Base-by-base conservation (phyloP, 1,284 basidiomycete genomes). In the Grifola frondosa region DNA sequence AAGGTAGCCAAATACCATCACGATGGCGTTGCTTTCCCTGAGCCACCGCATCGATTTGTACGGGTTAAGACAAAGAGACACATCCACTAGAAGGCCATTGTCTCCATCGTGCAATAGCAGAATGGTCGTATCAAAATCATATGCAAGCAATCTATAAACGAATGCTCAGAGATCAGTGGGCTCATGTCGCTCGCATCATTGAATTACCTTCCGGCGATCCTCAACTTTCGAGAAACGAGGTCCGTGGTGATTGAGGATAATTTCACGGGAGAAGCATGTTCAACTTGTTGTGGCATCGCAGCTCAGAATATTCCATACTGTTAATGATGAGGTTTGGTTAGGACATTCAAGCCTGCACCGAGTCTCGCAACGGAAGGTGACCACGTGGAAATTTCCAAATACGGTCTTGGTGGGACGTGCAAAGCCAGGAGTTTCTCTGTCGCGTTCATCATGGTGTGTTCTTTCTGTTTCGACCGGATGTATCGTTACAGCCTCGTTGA, bases 1-100 rank as follows among this genome's bases (percentile, higher is more conserved):
- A 39, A 83, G 61, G 58, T 80, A 69, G 19, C 81, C 81, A 37
- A 83, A 59, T 15, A 71, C 72, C 63, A 75, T 73, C 28, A 81
- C 62, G 25, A 66, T 67, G 46, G 67, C 62, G 50, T 77, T 67
- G n/a, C 65, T 67, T 48, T 83, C 78, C 39, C 67, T 61, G 25
- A 72, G 65, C 81, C 81, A 84, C 20, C 54, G 52, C 11, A 47
- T 39, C 5, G 53, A 37, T 31, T 39, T 52, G 38, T 49, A 64
- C 13, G 61, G 52, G 52, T 70, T 69, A 25, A 82, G 49, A 44
- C 75, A 78, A 13, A 79, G 66, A 26, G 71, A 66, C 9, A 70
- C 69, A 55, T 84, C 80, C 11, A 82, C 71, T 10, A 81, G 62
- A 29, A 84, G 56, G 21, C 67, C 76, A 23, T 63, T 58, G 11